Conservation (phyloP, 345 rosid species). For the Gossypium bickii region DNA sequence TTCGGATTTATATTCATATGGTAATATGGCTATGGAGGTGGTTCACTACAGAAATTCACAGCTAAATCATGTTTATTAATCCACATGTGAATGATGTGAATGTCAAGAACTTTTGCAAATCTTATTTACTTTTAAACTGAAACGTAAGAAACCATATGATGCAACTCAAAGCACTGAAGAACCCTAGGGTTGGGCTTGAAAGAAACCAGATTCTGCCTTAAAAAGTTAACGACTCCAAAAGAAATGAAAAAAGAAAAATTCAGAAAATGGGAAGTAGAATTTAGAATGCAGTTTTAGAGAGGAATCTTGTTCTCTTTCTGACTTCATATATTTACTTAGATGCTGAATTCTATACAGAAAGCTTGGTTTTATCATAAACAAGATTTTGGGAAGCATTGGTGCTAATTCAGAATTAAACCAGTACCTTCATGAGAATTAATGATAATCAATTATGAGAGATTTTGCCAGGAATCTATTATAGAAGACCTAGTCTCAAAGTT, state of each 20-base stretch:
- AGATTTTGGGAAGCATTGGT: background rate
- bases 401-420: background rate
- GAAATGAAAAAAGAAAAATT: too few species aligned
- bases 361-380: background rate
- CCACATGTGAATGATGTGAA: background rate
- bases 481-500: too few species aligned
- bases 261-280: background rate
- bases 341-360: slow-evolving; percentile 6
- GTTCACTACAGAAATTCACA: too few species aligned
- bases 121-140: slow-evolving; percentile 41
- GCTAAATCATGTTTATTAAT: background rate
- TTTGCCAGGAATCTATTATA: too few species aligned
- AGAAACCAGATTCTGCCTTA: background rate
- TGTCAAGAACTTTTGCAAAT: slow-evolving; percentile 33
- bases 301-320: slow-evolving; percentile 27
- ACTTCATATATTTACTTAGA: slow-evolving; percentile 11
- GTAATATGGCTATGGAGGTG: too few species aligned
- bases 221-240: background rate
- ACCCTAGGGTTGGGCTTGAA: background rate
- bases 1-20: too few species aligned
- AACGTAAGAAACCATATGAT: too few species aligned
- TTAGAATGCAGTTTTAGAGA: background rate
- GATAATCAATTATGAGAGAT: too few species aligned
- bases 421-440: too few species aligned
- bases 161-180: too few species aligned